These are phyloP conservation scores for Claviceps pazoutovae DNA, from an alignment of 2,329 filamentous ascomycete genomes.

Conservation along the genomic window DNA sequence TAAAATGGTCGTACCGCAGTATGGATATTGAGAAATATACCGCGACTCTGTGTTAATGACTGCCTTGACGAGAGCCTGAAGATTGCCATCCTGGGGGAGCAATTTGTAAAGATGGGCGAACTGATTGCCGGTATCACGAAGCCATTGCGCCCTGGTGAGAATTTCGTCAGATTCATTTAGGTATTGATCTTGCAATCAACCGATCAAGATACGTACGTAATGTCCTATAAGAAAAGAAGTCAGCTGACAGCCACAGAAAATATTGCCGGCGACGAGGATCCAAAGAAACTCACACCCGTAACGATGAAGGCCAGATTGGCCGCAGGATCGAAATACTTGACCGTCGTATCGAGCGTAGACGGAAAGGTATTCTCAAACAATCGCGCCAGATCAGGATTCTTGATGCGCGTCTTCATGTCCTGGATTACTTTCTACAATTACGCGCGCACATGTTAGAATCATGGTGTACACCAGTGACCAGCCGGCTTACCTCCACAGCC, in stretches of 20 bases:
- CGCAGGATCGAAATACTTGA: conserved; percentile 58
- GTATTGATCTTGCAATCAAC: background rate
- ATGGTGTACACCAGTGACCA: too few relatives aligned
- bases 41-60: conserved; percentile 59
- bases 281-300: conserved; percentile 53
- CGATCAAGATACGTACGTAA: conserved; percentile 9
- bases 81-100: conserved; percentile 39
- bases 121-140: conserved; percentile 70
- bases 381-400: conserved; percentile 53
- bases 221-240: conserved; percentile 8
- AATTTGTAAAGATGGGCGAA: conserved; percentile 54
- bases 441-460: background rate
- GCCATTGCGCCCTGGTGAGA: conserved; percentile 37
- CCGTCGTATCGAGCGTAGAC: conserved; percentile 70
- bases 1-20: conserved; percentile 37
- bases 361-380: conserved; percentile 76
- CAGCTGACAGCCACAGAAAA: background rate
- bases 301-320: conserved; percentile 62
- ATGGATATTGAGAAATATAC: conserved; percentile 55
- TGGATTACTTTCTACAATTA: conserved; percentile 13
- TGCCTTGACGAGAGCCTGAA: conserved; percentile 55
- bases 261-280: too few relatives aligned
- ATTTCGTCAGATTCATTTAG: background rate
- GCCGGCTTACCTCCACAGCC: conserved; percentile 12
- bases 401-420: conserved; percentile 25